phyloP scores from a whole-genome alignment of 2,329 filamentous ascomycete genomes.

The Macrophomina pseudophaseolina region DNA sequence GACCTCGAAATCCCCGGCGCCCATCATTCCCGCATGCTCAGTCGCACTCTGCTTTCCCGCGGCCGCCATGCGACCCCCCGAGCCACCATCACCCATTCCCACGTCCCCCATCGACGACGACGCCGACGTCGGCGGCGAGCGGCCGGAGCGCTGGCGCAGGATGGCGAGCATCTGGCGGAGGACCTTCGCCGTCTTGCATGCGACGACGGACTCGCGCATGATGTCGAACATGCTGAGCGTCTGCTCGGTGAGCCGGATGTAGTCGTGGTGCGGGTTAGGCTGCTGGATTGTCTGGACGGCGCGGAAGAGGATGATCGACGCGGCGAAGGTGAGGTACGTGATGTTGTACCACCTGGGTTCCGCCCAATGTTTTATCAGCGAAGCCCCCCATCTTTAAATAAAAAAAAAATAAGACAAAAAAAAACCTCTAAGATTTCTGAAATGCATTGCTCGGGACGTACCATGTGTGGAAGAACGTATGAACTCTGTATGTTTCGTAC shows the following conservation, averaged over 20 bases:
- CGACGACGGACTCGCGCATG: conserved; percentile 50
- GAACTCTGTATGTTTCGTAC: conserved; percentile 45
- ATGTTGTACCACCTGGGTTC: conserved; percentile 49
- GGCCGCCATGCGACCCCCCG: background rate
- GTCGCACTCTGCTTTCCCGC: background rate
- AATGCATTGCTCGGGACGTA: conserved; percentile 21
- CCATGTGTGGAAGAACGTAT: conserved; percentile 51
- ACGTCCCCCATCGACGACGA: background rate
- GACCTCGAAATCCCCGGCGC: conserved; percentile 5
- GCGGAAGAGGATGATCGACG: conserved; percentile 44
- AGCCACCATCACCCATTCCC: background rate
- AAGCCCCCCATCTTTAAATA: background rate
- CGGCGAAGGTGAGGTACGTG: conserved; percentile 50
- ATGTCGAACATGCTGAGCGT: conserved; percentile 48
- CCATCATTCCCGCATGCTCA: background rate
- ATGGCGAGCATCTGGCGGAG: conserved; percentile 27
- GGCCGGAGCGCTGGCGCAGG: conserved; percentile 14
- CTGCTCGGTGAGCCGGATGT: conserved; percentile 39
- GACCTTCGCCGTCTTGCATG: conserved; percentile 42
- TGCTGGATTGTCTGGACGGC: conserved; percentile 36
- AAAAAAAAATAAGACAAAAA: too few relatives aligned
- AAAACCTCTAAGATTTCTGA: too few relatives aligned
- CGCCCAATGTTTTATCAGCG: background rate
- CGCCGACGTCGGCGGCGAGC: background rate
- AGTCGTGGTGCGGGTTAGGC: conserved; percentile 33